Evolutionary conservation across 352 stramenopile genomes (phyloP), one percentile per base, ranked within the genome.

Genomic region (Phytophthora aleatoria): DNA sequence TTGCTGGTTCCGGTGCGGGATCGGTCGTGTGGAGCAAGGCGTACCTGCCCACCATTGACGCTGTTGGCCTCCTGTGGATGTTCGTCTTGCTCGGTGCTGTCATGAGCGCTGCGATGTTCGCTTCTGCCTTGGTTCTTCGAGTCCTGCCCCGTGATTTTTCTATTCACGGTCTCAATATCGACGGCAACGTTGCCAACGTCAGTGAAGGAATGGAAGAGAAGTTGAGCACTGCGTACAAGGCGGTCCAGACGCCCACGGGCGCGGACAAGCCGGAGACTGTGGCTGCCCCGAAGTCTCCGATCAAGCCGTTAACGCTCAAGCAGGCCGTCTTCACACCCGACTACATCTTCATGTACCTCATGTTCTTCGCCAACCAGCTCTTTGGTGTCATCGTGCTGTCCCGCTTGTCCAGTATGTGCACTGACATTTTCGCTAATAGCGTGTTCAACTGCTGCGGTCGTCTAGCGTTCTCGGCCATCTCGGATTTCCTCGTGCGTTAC

Each of bases 381-480:
- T 20, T 20, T 20, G 16, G 16, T 20, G 16, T n/a, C n/a, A n/a
- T n/a, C n/a, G n/a, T n/a, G n/a, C n/a, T n/a, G n/a, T 20, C 16
- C 16, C 16, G 16, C 16, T 20, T 20, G 16, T 20, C 16, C 16
- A 20, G 16, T 20, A 20, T 20, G 16, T 20, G 16, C 16, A 20
- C 67, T 2, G 71, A 76, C 20, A 50, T 87, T 1, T 89, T 89
- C 49, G 64, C 63, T 20, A 86, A 87, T 53, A 76, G 77, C 48
- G 69, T 63, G 3, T 89, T 89, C 69, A 89, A 85, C 68, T 84
- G 73, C 72, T 64, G 61, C n/a, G 80, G 80, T 1, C 80, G 77
- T 2, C 54, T 89, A 9, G 15, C 80, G 2, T 75, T 87, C 51
- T 78, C 80, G 0, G 57, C 67, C 30, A 64, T 83, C 51, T 84